Evolutionary conservation across 2,329 filamentous ascomycete genomes (phyloP).

Genomic region (Thielaviopsis populi): DNA sequence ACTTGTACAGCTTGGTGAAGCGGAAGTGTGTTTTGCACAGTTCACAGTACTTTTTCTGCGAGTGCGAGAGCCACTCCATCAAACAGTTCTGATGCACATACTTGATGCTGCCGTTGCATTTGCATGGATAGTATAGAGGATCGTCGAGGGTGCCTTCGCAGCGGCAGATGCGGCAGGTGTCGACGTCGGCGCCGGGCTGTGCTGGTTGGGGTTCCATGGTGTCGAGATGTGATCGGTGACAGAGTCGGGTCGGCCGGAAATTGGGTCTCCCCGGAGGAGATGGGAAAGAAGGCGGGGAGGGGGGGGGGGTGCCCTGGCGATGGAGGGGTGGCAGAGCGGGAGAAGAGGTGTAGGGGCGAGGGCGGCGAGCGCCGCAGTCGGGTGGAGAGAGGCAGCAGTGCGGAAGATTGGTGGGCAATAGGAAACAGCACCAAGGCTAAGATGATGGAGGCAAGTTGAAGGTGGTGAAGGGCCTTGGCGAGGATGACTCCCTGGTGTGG

Average conservation of each 20-base stretch:
- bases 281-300: not conserved
- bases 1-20: constrained; percentile 94
- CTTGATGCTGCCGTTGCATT: constrained; percentile 97
- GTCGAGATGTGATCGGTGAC: not conserved
- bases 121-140: constrained; percentile 92
- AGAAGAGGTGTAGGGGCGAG: not conserved
- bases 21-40: constrained; percentile 96
- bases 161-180: constrained; percentile 95
- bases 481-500: too few relatives aligned
- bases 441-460: too few relatives aligned
- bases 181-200: constrained; percentile 33
- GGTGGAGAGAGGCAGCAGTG: not conserved
- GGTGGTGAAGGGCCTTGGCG: too few relatives aligned
- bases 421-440: not conserved
- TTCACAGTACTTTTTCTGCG: constrained; percentile 98
- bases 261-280: not conserved
- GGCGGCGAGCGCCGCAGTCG: not conserved
- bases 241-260: not conserved
- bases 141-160: constrained; percentile 71
- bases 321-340: too few relatives aligned
- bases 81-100: constrained; percentile 95
- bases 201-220: not conserved
- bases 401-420: not conserved
- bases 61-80: constrained; percentile 98
- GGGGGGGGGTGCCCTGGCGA: too few relatives aligned